Conservation (phyloP, 192 early-diverging fungal species). For the Podila clonocystis region DNA sequence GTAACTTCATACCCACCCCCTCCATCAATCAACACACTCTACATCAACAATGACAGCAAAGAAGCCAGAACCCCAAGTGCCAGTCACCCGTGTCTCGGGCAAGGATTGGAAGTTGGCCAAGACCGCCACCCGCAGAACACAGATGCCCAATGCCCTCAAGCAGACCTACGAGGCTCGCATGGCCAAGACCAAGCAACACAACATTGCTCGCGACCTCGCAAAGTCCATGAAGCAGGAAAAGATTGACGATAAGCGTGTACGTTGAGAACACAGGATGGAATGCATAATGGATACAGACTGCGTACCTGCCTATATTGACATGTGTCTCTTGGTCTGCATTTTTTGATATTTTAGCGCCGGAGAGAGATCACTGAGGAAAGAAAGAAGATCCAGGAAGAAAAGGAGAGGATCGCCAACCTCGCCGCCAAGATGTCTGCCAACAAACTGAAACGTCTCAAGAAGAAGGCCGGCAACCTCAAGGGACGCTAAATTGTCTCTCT, state of each 20-base stretch:
- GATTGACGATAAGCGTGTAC: constrained; percentile 53
- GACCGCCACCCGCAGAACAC: constrained; percentile 46
- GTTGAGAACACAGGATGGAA: background rate
- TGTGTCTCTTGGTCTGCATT: background rate
- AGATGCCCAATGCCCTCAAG: constrained; percentile 47
- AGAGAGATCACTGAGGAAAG: constrained; percentile 52
- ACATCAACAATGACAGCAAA: constrained; percentile 38
- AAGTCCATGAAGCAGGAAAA: constrained; percentile 48
- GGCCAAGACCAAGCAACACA: constrained; percentile 47
- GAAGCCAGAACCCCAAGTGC: constrained; percentile 53
- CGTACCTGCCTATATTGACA: background rate
- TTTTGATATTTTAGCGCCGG: constrained; percentile 36
- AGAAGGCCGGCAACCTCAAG: constrained; percentile 52
- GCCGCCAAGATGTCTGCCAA: constrained; percentile 53
- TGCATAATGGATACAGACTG: background rate
- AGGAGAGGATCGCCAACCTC: constrained; percentile 50
- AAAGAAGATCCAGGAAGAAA: constrained; percentile 54
- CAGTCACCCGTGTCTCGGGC: constrained; percentile 83
- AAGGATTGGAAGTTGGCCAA: constrained; percentile 57
- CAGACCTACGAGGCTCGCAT: constrained; percentile 46
- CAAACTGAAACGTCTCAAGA: constrained; percentile 48
- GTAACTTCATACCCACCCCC: background rate
- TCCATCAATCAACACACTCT: constrained; percentile 2
- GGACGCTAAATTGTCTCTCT: constrained; percentile 41
- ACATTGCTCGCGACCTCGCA: constrained; percentile 41